phyloP scores from a whole-genome alignment of 2,329 filamentous ascomycete species.

The Pestalotiopsis sp. region DNA sequence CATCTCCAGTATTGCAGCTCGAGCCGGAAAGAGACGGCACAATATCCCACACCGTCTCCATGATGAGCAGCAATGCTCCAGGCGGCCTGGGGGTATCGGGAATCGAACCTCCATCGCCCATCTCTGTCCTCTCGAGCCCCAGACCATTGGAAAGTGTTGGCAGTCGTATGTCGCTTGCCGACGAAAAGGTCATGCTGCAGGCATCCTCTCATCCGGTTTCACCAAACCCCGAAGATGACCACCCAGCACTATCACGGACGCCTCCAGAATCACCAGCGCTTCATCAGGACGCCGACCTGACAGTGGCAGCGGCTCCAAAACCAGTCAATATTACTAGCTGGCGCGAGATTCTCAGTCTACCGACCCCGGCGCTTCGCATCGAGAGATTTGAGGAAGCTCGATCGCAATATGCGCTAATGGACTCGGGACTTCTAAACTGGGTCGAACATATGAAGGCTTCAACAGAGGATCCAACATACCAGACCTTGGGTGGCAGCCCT shows the following conservation, averaged over 20 bases:
- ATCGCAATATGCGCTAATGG: slow-evolving; percentile 68
- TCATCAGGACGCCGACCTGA: slow-evolving; percentile 19
- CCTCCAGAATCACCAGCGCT: slow-evolving; percentile 16
- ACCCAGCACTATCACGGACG: slow-evolving; percentile 31
- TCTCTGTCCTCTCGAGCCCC: slow-evolving; percentile 37
- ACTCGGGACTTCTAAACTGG: slow-evolving; percentile 74
- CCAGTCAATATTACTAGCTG: slow-evolving; percentile 58
- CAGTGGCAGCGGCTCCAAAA: slow-evolving; percentile 12
- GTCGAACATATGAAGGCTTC: slow-evolving; percentile 46
- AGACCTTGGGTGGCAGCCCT: slow-evolving; percentile 6
- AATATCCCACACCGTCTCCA: slow-evolving; percentile 39
- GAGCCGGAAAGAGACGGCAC: slow-evolving; percentile 17
- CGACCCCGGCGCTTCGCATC: slow-evolving; percentile 69
- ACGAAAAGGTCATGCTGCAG: slow-evolving; percentile 46
- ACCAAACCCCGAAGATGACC: slow-evolving; percentile 41
- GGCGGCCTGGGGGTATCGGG: slow-evolving; percentile 25
- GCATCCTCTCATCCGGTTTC: slow-evolving; percentile 36
- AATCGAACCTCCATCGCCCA: slow-evolving; percentile 46
- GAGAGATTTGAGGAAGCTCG: slow-evolving; percentile 74
- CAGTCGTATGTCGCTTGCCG: slow-evolving; percentile 41
- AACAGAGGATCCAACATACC: slow-evolving; percentile 46
- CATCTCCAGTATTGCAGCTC: slow-evolving; percentile 16
- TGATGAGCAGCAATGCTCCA: slow-evolving; percentile 36
- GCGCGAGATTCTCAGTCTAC: slow-evolving; percentile 75
- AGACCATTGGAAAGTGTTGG: slow-evolving; percentile 19